Base-by-base conservation (phyloP, 257 asterid species). In the Hygrophila difformis region DNA sequence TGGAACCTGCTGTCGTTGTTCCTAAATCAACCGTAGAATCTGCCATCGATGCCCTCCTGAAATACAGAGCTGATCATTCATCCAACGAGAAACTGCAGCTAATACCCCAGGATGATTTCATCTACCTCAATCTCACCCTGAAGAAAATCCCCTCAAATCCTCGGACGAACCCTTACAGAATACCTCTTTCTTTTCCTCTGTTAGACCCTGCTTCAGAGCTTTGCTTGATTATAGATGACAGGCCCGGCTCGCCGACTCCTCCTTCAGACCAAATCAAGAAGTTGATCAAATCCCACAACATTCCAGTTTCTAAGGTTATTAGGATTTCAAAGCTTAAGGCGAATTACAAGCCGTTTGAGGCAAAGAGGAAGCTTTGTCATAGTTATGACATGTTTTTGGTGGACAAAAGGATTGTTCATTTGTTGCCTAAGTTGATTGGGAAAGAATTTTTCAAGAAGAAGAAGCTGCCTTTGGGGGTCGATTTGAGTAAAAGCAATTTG, bases 381-480 rank as follows among this genome's bases (percentile, higher is more conserved):
- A 82, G 94, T 5, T 85, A 71, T 53, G 87, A 77, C 56, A 10
- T 77, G 56, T 89, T 89, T 28, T 46, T 89, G 55, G 96, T 72
- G 18, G 96, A 85, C 31, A 89, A 76, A 18, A 67, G 93, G 83
- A 57, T 82, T 26, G 87, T 82, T 18, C 96, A 75, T 54, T 60
- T 89, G 74, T 63, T 85, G 63, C 98, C 96, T 8, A 89, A 73
- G 82, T 65, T 89, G 60, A 11, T 85, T 17, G 98, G 94, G 1
- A 84, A 79, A 67, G 62, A 61, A 49, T 82, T 89, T 47, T 89
- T 82, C 63, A 67, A 67, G 81, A 85, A 82, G 28, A 89, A 76
- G 86, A 89, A 89, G 70, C 45, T 89, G 53, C 96, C 98, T n/a
- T 42, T 85, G 20, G 83, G 85, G 1, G 79, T 89, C 18, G 96